A percentile compares a stretch with the other conserved stretches of the same genome.
These are phyloP conservation scores for Purpureocillium lavendulum DNA, from an alignment of 2,329 filamentous ascomycete species.

Conservation along the genomic window DNA sequence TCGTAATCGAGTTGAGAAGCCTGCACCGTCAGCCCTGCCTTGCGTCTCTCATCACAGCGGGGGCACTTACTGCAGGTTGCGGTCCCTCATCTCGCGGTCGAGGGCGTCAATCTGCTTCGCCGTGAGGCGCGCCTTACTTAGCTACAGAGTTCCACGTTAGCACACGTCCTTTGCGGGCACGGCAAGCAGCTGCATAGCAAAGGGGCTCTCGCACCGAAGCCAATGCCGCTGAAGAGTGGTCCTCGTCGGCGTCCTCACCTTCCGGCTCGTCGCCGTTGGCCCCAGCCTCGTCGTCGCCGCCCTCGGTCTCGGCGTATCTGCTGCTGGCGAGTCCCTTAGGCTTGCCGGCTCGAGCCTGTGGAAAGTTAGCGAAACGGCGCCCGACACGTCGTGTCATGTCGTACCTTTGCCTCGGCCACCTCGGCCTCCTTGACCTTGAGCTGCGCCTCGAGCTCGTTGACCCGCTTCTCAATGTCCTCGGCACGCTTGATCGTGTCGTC, in stretches of 20 bases:
- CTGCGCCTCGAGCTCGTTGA: slow-evolving; percentile 43
- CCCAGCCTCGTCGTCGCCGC: slow-evolving; percentile 25
- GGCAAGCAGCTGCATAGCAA: slow-evolving; percentile 20
- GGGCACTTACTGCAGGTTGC: slow-evolving; percentile 36
- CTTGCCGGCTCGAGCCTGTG: slow-evolving; percentile 36
- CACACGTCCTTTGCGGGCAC: background rate
- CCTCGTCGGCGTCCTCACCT: slow-evolving; percentile 52
- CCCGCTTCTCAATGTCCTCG: slow-evolving; percentile 37
- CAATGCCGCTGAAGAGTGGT: slow-evolving; percentile 57
- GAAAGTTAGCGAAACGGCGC: background rate
- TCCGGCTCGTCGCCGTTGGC: slow-evolving; percentile 32
- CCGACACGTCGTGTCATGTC: background rate
- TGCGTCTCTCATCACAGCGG: background rate
- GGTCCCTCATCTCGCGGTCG: slow-evolving; percentile 47
- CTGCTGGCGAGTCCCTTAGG: slow-evolving; percentile 46
- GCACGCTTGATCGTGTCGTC: slow-evolving; percentile 36
- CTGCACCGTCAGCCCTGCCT: slow-evolving; percentile 4
- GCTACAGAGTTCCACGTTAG: slow-evolving; percentile 17
- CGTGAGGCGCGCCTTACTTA: slow-evolving; percentile 35
- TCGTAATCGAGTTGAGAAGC: slow-evolving; percentile 15
- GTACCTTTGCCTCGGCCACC: slow-evolving; percentile 51
- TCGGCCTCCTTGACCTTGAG: slow-evolving; percentile 57
- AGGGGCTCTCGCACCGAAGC: slow-evolving; percentile 55
- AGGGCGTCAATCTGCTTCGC: slow-evolving; percentile 43
- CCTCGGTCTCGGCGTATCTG: slow-evolving; percentile 40